A percentile compares a stretch with the other conserved stretches of the same genome.
phyloP scores from a whole-genome alignment of 345 rosid species.

The Salix caprea region DNA sequence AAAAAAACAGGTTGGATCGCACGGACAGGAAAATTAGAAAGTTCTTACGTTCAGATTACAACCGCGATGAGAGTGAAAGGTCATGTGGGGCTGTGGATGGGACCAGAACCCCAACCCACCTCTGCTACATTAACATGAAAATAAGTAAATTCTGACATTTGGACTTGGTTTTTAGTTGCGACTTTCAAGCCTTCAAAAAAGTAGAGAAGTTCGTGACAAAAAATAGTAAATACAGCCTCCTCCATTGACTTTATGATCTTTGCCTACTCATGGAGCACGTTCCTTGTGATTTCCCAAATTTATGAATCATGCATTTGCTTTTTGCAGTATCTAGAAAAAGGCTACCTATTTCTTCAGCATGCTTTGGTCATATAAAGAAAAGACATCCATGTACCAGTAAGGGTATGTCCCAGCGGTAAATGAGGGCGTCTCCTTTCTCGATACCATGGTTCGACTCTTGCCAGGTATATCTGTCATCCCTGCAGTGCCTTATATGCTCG shows the following conservation, averaged over 20 bases:
- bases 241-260: background rate
- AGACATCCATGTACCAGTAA: too few species aligned
- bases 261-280: background rate
- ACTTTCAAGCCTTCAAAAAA: background rate
- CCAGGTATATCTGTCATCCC: too few species aligned
- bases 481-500: too few species aligned
- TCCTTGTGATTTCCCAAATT: background rate
- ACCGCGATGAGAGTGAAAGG: slow-evolving; percentile 34
- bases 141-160: background rate
- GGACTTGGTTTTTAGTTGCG: background rate
- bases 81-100: slow-evolving; percentile 29
- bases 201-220: too few species aligned
- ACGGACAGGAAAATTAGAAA: slow-evolving; percentile 5
- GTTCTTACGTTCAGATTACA: slow-evolving; percentile 5
- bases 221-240: background rate
- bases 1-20: too few species aligned
- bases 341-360: background rate
- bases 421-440: too few species aligned
- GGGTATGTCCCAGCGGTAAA: too few species aligned
- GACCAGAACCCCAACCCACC: slow-evolving; percentile 6
- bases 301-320: background rate
- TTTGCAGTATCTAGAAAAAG: background rate
- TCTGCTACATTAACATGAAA: background rate
- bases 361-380: background rate
- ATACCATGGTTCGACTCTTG: too few species aligned